Evolutionary conservation across 148 eudicot species (phyloP), one percentile per base, ranked within the genome.

Genomic region (Nepenthes gracilis): DNA sequence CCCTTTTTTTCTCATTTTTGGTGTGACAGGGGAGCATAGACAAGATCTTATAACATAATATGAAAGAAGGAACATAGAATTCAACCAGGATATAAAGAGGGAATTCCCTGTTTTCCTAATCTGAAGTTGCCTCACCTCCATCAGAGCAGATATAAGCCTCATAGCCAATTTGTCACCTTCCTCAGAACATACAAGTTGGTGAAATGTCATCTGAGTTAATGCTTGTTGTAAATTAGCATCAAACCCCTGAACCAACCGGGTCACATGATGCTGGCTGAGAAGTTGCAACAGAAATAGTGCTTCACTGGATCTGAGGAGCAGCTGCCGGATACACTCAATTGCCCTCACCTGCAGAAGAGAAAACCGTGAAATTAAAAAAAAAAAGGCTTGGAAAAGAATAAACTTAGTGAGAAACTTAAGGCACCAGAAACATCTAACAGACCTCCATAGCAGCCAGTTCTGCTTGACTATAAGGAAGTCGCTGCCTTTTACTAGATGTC

Each of bases 371-470:
- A 15, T 37, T 7, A 58, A 13, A 38, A 48, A 15, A 15, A 10
- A 43, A 35, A 57, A 37, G 55, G 54, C 23, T 37, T 51, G 15
- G 60, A 12, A 57, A 55, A 2, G 14, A 59, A 48, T 6, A 47
- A 6, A 23, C 8, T 52, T 1, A 14, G 36, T 2, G 63, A 15
- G 4, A 38, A 55, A 43, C 58, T 48, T 32, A 7, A 36, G 33
- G 1, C 9, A 47, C 12, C 54, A 48, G 54, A 1, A 54, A 60
- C 36, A 64, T 23, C 55, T 7, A 59, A 70, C 33, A 49, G 60
- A 89, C 99, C 96, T 93, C 99, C 90, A 84, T 76, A 53, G 96
- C 91, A 77, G 96, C 92, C 32, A 93, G 78, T 64, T 93, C 96
- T 12, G 96, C 79, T 60, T 89, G 75, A 64, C 80, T 86, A 67